Evolutionary conservation across 805 yeast species (phyloP), one percentile per base, ranked within the genome.

Genomic region (Sungouiozyma ichnusensis): DNA sequence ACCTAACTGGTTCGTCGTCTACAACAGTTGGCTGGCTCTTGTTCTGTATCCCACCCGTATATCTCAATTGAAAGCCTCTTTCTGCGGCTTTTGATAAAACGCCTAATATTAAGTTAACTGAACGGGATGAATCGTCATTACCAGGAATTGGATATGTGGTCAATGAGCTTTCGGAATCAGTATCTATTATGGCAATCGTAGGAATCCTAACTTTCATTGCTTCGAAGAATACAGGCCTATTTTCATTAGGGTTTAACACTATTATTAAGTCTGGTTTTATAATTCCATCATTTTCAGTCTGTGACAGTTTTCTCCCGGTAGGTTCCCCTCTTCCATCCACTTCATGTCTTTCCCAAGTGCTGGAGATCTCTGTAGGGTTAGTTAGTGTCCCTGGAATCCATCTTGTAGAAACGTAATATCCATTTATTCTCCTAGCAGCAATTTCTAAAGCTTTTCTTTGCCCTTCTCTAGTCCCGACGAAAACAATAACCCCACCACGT

Each of bases 301-400:
- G 67, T 20, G 69, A 61, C 35, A 83, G 67, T 41, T 63, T 67
- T 49, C 87, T 73, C 19, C 71, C 72, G 3, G 94, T 82, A 31
- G 81, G 76, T 19, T 63, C 54, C 57, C 87, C 90, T 16, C 65
- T 72, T 76, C 82, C 72, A 61, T 86, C 86, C 38, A 88, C 77
- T 66, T 85, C 94, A 44, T 73, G 75, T 54, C 83, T 75, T 35
- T 76, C 78, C 74, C 79, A 76, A 34, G 65, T 63, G 33, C 67
- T 65, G 8, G 75, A 66, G 17, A 82, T 78, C 57, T 77, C 83
- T 24, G 79, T 69, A 42, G 85, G 77, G 65, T 92, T 92, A 36
- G 97, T 86, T 50, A 92, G 71, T 18, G 94, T 83, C 50, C 98
- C 98, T 2, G 97, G 96, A 45, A 85, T 76, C 98, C 98, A 92